Conservation (phyloP, 176 grass and related monocot genomes). For the Metroxylon sagu region DNA sequence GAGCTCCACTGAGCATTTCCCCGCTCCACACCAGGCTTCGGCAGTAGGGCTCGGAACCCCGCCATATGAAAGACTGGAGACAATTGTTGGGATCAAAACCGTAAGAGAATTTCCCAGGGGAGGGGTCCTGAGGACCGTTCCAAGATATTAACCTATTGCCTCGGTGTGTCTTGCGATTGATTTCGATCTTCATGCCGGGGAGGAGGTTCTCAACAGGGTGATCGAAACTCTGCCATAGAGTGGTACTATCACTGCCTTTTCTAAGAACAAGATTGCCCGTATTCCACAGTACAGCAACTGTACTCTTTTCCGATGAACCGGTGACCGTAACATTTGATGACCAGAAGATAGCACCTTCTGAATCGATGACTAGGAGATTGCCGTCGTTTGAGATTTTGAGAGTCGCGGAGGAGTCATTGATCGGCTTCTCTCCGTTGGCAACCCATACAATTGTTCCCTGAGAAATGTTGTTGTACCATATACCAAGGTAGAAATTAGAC, state of each 20-base stretch:
- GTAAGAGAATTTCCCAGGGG: neutral
- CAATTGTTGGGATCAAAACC: neutral
- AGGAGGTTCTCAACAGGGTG: slow-evolving; percentile 23
- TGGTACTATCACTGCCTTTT: neutral
- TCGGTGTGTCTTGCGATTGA: slow-evolving; percentile 5
- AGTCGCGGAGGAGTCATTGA: neutral
- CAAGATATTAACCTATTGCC: neutral
- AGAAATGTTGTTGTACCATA: slow-evolving; percentile 37
- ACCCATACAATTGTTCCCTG: slow-evolving; percentile 32
- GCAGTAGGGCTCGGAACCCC: neutral
- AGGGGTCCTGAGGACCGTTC: slow-evolving; percentile 4
- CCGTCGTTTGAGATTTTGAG: slow-evolving; percentile 13
- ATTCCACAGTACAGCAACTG: neutral
- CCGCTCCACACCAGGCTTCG: neutral
- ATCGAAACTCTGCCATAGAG: slow-evolving; percentile 36
- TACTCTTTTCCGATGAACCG: neutral
- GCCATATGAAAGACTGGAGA: slow-evolving; percentile 1
- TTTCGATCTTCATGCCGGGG: slow-evolving; percentile 27
- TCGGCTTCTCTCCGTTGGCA: slow-evolving; percentile 36
- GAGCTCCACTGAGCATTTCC: neutral
- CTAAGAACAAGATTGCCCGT: slow-evolving; percentile 23
- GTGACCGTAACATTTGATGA: neutral
- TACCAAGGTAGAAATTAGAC: slow-evolving; percentile 11
- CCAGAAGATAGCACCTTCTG: slow-evolving; percentile 14
- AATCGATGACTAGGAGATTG: slow-evolving; percentile 23